Base-by-base conservation (phyloP, 2,329 filamentous ascomycete genomes). In the Zymoseptoria ardabiliae region DNA sequence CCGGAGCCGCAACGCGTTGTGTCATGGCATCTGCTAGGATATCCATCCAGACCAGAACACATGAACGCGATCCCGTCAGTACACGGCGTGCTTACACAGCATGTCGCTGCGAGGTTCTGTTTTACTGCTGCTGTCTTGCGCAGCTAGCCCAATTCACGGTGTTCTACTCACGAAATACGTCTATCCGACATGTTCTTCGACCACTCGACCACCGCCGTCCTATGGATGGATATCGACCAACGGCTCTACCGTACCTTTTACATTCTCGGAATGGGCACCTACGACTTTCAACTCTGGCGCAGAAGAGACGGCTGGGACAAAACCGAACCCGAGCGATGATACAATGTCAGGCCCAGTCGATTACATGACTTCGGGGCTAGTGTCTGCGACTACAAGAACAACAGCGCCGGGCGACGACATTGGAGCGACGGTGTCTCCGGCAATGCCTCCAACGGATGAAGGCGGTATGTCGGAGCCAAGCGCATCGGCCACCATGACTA, bases 131-230 rank as follows among this genome's bases (percentile, higher is more conserved):
- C 50, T 51, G 50, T 19, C 50, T 20, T 51, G 50, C 19, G 50
- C 22, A 23, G 10, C 22, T 9, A 19, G n/a, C n/a, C 19, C 50
- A 21, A 23, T 51, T 7, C 22, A 51, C 11, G 50, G 50, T 20
- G 13, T 20, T n/a, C 20, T 57, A 4, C 22, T 59, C 19, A 59
- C 57, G 6, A 56, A 59, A 48, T 55, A 53, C 41, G 57, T 59
- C 28, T 50, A 56, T 28, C 30, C 23, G 13, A 23, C 50, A 19
- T 59, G 57, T 52, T 41, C 57, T 22, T 56, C 53, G 7, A 52
- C 54, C 22, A 25, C 28, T 7, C 19, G 28, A 19, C 41, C 23
- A 21, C 5, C 52, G n/a, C 53, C 49, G 21, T 56, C 57, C 10
- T 30, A 21, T 20, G 53, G 57, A 10, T 59, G 53, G 57, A 48